Percentiles rank a stretch among this genome's conserved stretches.
Conservation (phyloP, 1,284 basidiomycete genomes). For the Cystobasidiaceae sp. region DNA sequence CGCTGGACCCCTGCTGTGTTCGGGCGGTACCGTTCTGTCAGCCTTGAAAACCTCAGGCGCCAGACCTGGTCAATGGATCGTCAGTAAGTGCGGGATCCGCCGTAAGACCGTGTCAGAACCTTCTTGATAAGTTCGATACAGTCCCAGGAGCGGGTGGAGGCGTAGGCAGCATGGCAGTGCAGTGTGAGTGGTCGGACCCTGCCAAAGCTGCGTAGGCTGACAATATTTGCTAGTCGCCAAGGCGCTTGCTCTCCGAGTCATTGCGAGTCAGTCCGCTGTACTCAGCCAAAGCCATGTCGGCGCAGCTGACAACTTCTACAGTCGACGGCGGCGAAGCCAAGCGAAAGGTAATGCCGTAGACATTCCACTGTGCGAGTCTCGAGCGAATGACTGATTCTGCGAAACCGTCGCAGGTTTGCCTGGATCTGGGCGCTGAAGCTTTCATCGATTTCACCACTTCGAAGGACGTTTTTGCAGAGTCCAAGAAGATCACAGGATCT, state of each 20-base stretch:
- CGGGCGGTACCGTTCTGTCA: slow-evolving; percentile 37
- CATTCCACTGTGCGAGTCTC: too few relatives aligned
- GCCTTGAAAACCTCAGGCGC: slow-evolving; percentile 32
- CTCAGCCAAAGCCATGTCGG: slow-evolving; percentile 24
- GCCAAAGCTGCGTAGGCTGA: background rate
- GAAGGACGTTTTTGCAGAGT: background rate
- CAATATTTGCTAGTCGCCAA: slow-evolving; percentile 24
- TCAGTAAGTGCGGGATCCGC: too few relatives aligned
- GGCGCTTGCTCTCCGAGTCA: slow-evolving; percentile 35
- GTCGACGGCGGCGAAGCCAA: background rate
- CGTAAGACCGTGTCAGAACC: too few relatives aligned
- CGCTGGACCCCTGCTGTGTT: slow-evolving; percentile 33
- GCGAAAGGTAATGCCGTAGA: background rate
- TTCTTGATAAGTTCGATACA: too few relatives aligned
- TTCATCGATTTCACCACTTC: slow-evolving; percentile 37
- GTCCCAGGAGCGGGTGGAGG: slow-evolving; percentile 37
- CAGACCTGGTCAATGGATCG: slow-evolving; percentile 25
- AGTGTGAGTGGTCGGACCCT: background rate
- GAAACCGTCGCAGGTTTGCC: slow-evolving; percentile 31
- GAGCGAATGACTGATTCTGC: background rate
- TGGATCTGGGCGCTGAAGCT: slow-evolving; percentile 32
- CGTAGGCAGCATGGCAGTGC: slow-evolving; percentile 24
- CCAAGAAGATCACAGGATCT: background rate
- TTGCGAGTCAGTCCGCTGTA: slow-evolving; percentile 38
- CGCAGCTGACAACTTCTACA: background rate